A percentile compares a stretch with the other conserved stretches of the same genome.
phyloP scores from a whole-genome alignment of 768 basidiomycete species.

The Tylopilus rubrobrunneus region DNA sequence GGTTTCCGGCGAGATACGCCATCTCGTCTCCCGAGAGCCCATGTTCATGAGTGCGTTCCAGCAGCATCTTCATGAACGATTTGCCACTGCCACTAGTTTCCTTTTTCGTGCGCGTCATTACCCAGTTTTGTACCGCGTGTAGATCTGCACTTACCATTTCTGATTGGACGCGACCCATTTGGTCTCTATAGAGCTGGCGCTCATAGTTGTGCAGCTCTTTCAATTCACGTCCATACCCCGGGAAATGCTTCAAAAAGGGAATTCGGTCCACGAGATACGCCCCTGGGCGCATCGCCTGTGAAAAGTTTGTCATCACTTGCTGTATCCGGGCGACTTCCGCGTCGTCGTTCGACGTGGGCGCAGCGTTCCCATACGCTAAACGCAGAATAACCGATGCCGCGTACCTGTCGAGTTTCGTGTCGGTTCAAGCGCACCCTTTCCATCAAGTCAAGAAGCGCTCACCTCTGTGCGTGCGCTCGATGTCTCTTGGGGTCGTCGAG shows the following conservation, averaged over 20 bases:
- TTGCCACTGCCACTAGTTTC: not conserved
- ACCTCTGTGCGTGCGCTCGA: not conserved
- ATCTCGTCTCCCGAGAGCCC: constrained; percentile 49
- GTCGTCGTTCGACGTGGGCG: too few relatives aligned
- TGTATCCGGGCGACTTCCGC: constrained; percentile 10
- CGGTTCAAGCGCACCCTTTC: too few relatives aligned
- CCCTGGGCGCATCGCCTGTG: constrained; percentile 2
- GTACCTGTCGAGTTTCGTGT: not conserved
- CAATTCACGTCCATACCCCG: constrained; percentile 53
- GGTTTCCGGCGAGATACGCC: constrained; percentile 53
- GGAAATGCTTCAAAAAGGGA: constrained; percentile 41
- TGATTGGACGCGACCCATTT: constrained; percentile 41
- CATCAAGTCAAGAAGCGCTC: too few relatives aligned
- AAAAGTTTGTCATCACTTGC: constrained; percentile 16
- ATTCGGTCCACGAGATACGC: too few relatives aligned
- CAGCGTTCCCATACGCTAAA: not conserved
- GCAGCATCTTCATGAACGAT: constrained; percentile 49
- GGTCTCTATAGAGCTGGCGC: constrained; percentile 44
- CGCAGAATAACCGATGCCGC: not conserved
- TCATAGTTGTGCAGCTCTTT: constrained; percentile 50
- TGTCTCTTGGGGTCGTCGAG: not conserved
- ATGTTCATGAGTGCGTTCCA: constrained; percentile 45
- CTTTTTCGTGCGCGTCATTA: constrained; percentile 2
- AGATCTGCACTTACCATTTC: constrained; percentile 35
- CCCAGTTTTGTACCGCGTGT: too few relatives aligned